Conservation (phyloP, 148 eudicot species). For the Dianthus caryophyllus region DNA sequence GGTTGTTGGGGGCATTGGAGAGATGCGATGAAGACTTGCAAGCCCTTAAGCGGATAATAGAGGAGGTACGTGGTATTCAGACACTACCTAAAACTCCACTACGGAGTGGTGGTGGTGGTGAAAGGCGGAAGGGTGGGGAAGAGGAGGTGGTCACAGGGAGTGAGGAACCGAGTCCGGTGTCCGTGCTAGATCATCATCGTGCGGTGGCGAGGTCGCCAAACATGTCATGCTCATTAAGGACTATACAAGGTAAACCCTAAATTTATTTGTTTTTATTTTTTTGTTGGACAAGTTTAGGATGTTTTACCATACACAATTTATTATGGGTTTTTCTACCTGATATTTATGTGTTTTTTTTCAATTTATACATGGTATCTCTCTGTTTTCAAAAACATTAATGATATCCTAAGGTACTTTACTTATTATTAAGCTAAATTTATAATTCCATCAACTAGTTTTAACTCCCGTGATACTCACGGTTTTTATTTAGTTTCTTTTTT, state of each 20-base stretch:
- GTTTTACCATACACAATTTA: no score
- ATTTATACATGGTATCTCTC: no score
- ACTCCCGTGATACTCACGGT: no score
- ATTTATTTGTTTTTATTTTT: background rate
- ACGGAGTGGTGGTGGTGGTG: constrained; percentile 7
- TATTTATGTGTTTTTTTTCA: no score
- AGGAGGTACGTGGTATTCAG: constrained; percentile 30
- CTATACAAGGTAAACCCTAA: constrained; percentile 16
- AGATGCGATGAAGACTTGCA: constrained; percentile 75
- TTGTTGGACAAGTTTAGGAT: no score
- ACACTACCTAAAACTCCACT: constrained; percentile 18
- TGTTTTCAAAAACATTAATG: no score
- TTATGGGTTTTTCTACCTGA: no score
- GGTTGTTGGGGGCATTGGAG: constrained; percentile 59
- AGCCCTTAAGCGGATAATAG: constrained; percentile 48
- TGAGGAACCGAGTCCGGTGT: constrained; percentile 46
- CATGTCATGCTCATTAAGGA: constrained; percentile 8
- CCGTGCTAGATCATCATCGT: constrained; percentile 34
- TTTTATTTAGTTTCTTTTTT: no score
- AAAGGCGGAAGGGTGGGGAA: constrained; percentile 15
- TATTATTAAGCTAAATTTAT: no score
- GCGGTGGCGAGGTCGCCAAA: constrained; percentile 11
- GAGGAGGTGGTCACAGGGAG: constrained; percentile 15
- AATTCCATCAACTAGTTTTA: no score
- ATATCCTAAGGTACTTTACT: no score